Base-by-base conservation (phyloP, 179 eudicot genomes). In the Corrigiola litoralis region DNA sequence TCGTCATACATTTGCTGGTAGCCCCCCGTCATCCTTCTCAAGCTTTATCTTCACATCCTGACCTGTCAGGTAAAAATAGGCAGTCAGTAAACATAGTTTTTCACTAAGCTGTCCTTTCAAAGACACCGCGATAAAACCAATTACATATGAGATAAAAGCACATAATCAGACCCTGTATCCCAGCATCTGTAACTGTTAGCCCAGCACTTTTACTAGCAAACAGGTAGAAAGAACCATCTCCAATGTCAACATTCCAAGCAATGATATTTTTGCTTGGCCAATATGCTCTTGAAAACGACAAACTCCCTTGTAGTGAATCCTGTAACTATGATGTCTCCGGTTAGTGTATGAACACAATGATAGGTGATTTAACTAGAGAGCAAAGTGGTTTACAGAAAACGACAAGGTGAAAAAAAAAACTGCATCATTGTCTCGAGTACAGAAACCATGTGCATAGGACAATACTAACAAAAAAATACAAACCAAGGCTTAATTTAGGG, bases 211-310 rank as follows among this genome's bases (percentile, higher is more conserved):
- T 74, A 78, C 99, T 94, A 25, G 91, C 92, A 64, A 79, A 86
- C 41, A 90, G 65, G 72, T 65, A 87, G 75, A 78, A 82, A 16
- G 88, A 81, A 76, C 84, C 85, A 62, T 79, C 77, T 61, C 78
- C 80, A 48, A 55, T 58, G 59, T 86, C 96, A 52, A 78, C 74
- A 73, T 90, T 81, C 96, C 96, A 94, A 47, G 91, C 95, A 83
- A 94, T 80, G 27, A 68, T 40, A 29, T 75, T 78, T 73, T 73
- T 73, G 76, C 84, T 80, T n/a, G 89, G 96, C 97, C 97, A 94
- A 68, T 84, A 94, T 57, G 99, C 99, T 78, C 87, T 84, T 29
- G 79, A 82, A 70, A 61, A 67, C 17, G 64, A 58, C 70, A 90
- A 72, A 74, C 67, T 74, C 72, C 83, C 91, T 82, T 80, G 83